phyloP scores from a whole-genome alignment of 768 basidiomycete genomes.

The Hypholoma fasciculare region DNA sequence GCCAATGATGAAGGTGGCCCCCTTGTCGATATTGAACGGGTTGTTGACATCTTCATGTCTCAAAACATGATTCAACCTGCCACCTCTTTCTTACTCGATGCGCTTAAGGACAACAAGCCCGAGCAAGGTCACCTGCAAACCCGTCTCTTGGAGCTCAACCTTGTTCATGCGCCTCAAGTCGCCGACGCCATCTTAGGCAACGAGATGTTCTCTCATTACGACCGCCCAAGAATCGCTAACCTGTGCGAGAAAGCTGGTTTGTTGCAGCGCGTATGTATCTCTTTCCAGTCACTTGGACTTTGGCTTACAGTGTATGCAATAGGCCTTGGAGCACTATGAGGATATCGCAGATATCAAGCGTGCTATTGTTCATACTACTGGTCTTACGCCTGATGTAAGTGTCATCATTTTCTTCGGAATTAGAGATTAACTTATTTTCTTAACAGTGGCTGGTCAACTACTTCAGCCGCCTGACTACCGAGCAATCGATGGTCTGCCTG shows the following conservation, averaged over 20 bases:
- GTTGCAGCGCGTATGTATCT: constrained; percentile 74
- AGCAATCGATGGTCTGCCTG: constrained; percentile 94
- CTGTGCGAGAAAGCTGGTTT: constrained; percentile 98
- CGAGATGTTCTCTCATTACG: constrained; percentile 97
- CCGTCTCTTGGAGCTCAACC: constrained; percentile 95
- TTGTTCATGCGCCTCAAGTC: constrained; percentile 96
- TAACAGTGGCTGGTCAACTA: constrained; percentile 92
- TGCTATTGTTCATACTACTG: constrained; percentile 88
- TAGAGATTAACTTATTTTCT: not conserved
- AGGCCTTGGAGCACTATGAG: constrained; percentile 98
- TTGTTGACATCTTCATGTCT: constrained; percentile 99
- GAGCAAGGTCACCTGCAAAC: constrained; percentile 97
- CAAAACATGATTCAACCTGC: constrained; percentile 99
- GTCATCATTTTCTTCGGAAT: not conserved
- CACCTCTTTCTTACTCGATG: constrained; percentile 96
- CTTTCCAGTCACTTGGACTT: not conserved
- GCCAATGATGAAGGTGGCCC: constrained; percentile 93
- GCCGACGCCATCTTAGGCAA: constrained; percentile 99
- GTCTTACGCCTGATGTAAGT: constrained; percentile 80
- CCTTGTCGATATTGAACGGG: constrained; percentile 90
- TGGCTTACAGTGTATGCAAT: constrained; percentile 13
- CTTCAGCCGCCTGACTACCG: constrained; percentile 95
- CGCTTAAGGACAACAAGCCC: constrained; percentile 96
- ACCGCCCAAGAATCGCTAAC: constrained; percentile 95
- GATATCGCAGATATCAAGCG: constrained; percentile 99